Conservation (phyloP, 2,329 filamentous ascomycete genomes). For the Colletotrichum camelliae region DNA sequence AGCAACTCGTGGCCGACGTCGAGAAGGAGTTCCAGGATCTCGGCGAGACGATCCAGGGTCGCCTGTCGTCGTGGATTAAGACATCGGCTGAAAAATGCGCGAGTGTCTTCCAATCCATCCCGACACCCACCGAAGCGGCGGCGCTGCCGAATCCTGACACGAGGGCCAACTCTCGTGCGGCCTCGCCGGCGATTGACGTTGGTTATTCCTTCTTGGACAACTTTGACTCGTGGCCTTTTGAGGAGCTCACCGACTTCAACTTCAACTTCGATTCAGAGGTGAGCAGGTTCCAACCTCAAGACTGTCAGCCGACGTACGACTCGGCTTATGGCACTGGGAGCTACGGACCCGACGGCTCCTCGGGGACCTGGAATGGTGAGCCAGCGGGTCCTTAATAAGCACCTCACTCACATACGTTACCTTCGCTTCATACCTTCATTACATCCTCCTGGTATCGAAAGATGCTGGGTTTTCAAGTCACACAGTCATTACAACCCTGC, state of each 20-base stretch:
- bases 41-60: background rate
- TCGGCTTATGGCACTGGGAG: background rate
- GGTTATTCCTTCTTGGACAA: background rate
- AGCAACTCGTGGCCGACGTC: background rate
- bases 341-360: background rate
- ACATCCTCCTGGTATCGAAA: rapidly evolving
- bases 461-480: background rate
- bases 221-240: background rate
- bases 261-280: background rate
- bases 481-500: rapidly evolving
- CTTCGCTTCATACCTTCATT: background rate
- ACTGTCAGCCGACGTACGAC: background rate
- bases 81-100: background rate
- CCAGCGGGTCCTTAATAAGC: background rate
- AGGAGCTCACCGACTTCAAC: background rate
- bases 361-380: background rate
- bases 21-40: slow-evolving; percentile 31
- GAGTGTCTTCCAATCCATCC: background rate
- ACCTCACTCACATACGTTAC: background rate
- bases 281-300: background rate
- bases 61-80: background rate
- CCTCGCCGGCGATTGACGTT: background rate
- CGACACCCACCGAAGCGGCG: background rate
- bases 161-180: background rate
- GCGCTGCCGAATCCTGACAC: background rate